These are phyloP conservation scores for Alternaria novae-zelandiae DNA, from an alignment of 2,329 filamentous ascomycete species.

Conservation along the genomic window DNA sequence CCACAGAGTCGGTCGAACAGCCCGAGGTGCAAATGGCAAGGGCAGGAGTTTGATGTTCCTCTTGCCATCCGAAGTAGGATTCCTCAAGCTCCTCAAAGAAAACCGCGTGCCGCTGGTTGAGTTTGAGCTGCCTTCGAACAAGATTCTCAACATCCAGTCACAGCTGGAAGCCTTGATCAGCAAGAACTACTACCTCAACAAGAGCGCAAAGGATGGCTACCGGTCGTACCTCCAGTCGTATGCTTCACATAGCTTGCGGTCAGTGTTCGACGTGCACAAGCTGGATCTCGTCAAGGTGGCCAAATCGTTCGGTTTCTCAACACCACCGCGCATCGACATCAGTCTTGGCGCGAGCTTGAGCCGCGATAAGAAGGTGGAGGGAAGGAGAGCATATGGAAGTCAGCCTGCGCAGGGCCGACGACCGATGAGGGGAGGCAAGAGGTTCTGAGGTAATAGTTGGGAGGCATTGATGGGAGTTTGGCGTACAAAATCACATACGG, in stretches of 20 bases:
- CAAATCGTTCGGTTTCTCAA: constrained; percentile 80
- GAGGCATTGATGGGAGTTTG: constrained; percentile 17
- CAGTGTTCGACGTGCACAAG: constrained; percentile 84
- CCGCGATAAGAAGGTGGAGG: constrained; percentile 69
- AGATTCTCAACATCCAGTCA: constrained; percentile 66
- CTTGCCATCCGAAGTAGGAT: constrained; percentile 89
- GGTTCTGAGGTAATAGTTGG: constrained; percentile 17
- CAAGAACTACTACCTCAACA: constrained; percentile 95
- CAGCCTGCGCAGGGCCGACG: constrained; percentile 69
- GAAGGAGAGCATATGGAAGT: constrained; percentile 75
- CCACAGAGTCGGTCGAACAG: constrained; percentile 94
- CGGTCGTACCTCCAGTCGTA: constrained; percentile 94
- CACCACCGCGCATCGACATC: constrained; percentile 80
- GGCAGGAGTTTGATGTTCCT: constrained; percentile 92
- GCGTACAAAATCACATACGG: constrained; percentile 17
- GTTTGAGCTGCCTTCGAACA: constrained; percentile 91
- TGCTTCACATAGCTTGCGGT: constrained; percentile 80
- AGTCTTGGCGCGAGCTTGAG: constrained; percentile 78
- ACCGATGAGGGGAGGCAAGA: constrained; percentile 56
- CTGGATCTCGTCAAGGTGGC: constrained; percentile 83
- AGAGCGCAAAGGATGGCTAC: constrained; percentile 78
- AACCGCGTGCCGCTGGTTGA: constrained; percentile 93
- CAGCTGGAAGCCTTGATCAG: constrained; percentile 11
- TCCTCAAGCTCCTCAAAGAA: constrained; percentile 88
- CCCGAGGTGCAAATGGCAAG: constrained; percentile 80